Conservation (phyloP, 129 eudicot species). For the Flaveria trinervia region DNA sequence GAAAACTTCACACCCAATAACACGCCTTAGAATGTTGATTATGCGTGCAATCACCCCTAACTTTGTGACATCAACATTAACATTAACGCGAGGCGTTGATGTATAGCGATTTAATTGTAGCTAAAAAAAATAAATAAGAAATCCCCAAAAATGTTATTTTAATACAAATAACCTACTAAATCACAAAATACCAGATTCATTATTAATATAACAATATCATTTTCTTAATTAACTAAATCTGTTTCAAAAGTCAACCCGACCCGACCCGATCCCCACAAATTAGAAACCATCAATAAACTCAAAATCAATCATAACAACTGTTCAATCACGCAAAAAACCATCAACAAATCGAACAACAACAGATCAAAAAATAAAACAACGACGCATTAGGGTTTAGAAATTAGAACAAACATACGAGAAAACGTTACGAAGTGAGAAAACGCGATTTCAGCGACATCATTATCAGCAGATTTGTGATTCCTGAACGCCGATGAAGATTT, state of each 20-base stretch:
- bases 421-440: background rate
- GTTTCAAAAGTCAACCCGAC: background rate
- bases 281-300: background rate
- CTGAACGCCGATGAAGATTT: background rate
- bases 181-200: too few species aligned
- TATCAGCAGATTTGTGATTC: background rate
- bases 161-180: background rate
- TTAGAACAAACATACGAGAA: conserved; percentile 1
- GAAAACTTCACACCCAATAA: too few species aligned
- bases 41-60: too few species aligned
- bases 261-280: background rate
- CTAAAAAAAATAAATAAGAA: background rate
- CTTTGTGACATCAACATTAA: too few species aligned
- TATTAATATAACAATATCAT: too few species aligned
- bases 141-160: background rate
- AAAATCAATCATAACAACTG: background rate
- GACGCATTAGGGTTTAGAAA: too few species aligned
- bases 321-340: background rate
- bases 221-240: too few species aligned
- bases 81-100: too few species aligned
- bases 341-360: background rate
- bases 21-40: too few species aligned
- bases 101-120: background rate
- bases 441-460: conserved; percentile 18
- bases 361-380: too few species aligned